These are phyloP conservation scores for Fomitopsis pulvina DNA, from an alignment of 768 basidiomycete species.

Conservation along the genomic window DNA sequence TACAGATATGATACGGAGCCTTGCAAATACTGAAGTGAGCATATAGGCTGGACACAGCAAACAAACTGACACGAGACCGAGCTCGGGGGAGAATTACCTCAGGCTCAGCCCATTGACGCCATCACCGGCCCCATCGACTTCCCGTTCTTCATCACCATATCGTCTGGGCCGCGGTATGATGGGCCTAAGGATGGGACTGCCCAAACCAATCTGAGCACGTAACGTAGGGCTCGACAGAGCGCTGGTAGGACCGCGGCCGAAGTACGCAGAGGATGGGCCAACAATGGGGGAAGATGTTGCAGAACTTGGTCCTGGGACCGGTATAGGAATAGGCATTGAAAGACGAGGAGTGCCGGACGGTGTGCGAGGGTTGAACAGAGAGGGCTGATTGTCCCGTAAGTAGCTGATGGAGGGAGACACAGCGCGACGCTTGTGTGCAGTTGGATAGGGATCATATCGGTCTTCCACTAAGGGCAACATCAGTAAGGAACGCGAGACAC, in stretches of 20 bases:
- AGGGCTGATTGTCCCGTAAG: constrained; percentile 54
- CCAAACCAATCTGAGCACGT: constrained; percentile 60
- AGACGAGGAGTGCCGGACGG: constrained; percentile 27
- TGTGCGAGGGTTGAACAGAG: constrained; percentile 44
- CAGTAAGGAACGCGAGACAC: constrained; percentile 5
- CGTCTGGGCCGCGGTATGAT: constrained; percentile 42
- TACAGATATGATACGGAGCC: constrained; percentile 3
- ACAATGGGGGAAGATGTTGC: constrained; percentile 72
- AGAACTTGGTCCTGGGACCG: constrained; percentile 56
- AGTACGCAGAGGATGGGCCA: constrained; percentile 37
- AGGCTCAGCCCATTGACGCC: constrained; percentile 61
- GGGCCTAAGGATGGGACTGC: constrained; percentile 72
- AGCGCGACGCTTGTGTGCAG: constrained; percentile 70
- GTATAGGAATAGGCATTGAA: constrained; percentile 39
- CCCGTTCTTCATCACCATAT: constrained; percentile 50
- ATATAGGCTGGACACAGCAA: not conserved
- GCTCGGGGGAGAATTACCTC: constrained; percentile 11
- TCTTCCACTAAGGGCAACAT: constrained; percentile 58
- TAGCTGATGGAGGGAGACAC: constrained; percentile 74
- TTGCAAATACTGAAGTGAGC: not conserved
- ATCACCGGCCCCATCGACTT: constrained; percentile 75
- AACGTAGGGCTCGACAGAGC: constrained; percentile 72
- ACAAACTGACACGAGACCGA: constrained; percentile 9
- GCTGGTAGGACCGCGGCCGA: constrained; percentile 39
- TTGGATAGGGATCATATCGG: constrained; percentile 80